These are phyloP conservation scores for Eragrostis nindensis DNA, from an alignment of 176 grass and related monocot species.

Conservation along the genomic window DNA sequence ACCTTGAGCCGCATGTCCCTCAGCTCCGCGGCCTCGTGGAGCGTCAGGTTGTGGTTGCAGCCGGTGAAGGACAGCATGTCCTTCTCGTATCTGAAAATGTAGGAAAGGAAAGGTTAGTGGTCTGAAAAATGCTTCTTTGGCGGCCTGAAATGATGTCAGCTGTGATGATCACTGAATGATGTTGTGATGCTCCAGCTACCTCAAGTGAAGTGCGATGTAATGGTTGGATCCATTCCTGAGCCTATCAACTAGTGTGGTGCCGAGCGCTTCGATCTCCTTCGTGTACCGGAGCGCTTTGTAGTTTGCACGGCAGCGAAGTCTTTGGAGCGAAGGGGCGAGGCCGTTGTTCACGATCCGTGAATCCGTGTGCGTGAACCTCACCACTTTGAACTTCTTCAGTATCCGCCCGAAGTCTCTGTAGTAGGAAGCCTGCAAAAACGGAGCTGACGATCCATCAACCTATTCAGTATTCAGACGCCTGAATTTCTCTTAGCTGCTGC, in stretches of 20 bases:
- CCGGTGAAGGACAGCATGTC: slow-evolving; percentile 86
- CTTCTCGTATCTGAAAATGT: slow-evolving; percentile 70
- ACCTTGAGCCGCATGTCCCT: slow-evolving; percentile 60
- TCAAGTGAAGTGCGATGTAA: slow-evolving; percentile 80
- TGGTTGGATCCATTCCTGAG: slow-evolving; percentile 47
- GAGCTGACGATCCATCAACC: slow-evolving; percentile 37
- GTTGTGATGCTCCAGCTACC: slow-evolving; percentile 36
- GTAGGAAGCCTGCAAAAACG: slow-evolving; percentile 56
- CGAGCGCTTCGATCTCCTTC: slow-evolving; percentile 56
- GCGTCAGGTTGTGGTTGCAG: slow-evolving; percentile 68
- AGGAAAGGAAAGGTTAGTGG: background rate
- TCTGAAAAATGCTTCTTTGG: background rate
- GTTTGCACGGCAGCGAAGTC: slow-evolving; percentile 73
- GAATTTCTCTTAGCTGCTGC: background rate
- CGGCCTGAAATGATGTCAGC: background rate
- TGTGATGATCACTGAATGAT: background rate
- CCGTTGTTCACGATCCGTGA: slow-evolving; percentile 74
- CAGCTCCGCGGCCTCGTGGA: slow-evolving; percentile 56
- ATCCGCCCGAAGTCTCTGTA: slow-evolving; percentile 52
- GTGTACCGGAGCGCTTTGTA: slow-evolving; percentile 64
- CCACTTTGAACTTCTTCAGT: slow-evolving; percentile 57
- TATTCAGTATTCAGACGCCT: slow-evolving; percentile 31
- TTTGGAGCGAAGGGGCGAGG: slow-evolving; percentile 61
- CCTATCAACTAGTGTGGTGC: slow-evolving; percentile 50
- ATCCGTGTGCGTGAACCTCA: slow-evolving; percentile 73